Conservation (phyloP, 2,329 filamentous ascomycete species). For the Rachicladosporium sp. region DNA sequence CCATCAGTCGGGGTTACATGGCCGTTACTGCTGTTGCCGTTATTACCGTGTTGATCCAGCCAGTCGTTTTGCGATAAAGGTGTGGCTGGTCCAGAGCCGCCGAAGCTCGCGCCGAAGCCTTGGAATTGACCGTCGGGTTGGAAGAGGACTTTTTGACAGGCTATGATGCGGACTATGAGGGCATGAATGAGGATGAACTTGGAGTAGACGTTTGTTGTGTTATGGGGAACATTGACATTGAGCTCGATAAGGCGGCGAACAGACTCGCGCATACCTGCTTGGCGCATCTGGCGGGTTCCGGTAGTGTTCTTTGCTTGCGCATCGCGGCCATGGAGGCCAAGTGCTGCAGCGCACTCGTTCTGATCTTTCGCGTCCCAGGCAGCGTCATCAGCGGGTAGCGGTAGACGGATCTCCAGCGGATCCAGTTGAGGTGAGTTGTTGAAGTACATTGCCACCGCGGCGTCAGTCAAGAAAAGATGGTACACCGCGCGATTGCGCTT, state of each 20-base stretch:
- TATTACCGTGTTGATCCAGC: slow-evolving; percentile 34
- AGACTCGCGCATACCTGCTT: slow-evolving; percentile 51
- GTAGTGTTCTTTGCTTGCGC: slow-evolving; percentile 47
- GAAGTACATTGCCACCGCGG: slow-evolving; percentile 58
- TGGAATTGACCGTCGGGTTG: slow-evolving; percentile 15
- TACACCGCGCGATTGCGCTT: slow-evolving; percentile 53
- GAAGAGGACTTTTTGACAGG: slow-evolving; percentile 30
- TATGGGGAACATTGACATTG: slow-evolving; percentile 47
- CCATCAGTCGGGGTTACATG: slow-evolving; percentile 30
- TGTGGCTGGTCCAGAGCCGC: slow-evolving; percentile 38
- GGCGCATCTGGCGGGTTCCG: slow-evolving; percentile 51
- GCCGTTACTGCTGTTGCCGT: slow-evolving; percentile 25
- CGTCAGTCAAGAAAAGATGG: slow-evolving; percentile 52
- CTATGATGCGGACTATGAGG: slow-evolving; percentile 51
- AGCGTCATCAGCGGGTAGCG: slow-evolving; percentile 61
- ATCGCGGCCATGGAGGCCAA: slow-evolving; percentile 49
- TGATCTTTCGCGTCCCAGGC: slow-evolving; percentile 55
- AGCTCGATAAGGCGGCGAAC: slow-evolving; percentile 49
- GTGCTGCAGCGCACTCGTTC: slow-evolving; percentile 49
- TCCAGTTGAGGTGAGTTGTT: slow-evolving; percentile 53
- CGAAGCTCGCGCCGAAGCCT: slow-evolving; percentile 15
- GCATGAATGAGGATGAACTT: slow-evolving; percentile 65
- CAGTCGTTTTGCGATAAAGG: slow-evolving; percentile 49
- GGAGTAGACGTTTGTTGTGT: slow-evolving; percentile 57
- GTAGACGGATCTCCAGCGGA: slow-evolving; percentile 50